Percentiles rank a stretch among this genome's conserved stretches.
Evolutionary conservation across 176 grass and related monocot genomes (phyloP).

Genomic region (Stipa capillata): DNA sequence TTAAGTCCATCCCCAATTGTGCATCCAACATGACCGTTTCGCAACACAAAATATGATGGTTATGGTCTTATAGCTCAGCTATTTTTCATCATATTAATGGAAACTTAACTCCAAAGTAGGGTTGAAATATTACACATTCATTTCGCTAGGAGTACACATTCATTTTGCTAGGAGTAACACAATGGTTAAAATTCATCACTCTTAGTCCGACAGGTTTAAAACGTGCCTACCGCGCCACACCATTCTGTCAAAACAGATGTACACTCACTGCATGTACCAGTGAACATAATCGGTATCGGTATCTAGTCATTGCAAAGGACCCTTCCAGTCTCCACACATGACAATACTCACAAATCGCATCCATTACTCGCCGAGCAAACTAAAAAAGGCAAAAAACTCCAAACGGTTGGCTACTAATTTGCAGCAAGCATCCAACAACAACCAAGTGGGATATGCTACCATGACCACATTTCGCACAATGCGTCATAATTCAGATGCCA

Average conservation of each 20-base stretch:
- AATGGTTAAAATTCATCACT: neutral
- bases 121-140: neutral
- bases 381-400: neutral
- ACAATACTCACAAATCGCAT: neutral
- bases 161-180: neutral
- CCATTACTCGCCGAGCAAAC: neutral
- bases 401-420: neutral
- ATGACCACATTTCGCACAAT: slow-evolving; percentile 17
- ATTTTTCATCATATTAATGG: neutral
- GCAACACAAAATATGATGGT: neutral
- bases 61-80: neutral
- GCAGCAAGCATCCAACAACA: neutral
- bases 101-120: neutral
- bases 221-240: neutral
- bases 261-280: neutral
- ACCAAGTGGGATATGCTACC: neutral
- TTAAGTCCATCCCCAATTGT: neutral
- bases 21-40: neutral
- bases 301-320: neutral
- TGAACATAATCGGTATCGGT: neutral
- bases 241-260: neutral
- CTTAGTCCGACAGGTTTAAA: neutral
- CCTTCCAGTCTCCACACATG: neutral
- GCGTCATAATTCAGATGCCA: neutral
- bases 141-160: slow-evolving; percentile 6